Conservation (phyloP, 148 eudicot genomes). For the Salicornia ramosissima region DNA sequence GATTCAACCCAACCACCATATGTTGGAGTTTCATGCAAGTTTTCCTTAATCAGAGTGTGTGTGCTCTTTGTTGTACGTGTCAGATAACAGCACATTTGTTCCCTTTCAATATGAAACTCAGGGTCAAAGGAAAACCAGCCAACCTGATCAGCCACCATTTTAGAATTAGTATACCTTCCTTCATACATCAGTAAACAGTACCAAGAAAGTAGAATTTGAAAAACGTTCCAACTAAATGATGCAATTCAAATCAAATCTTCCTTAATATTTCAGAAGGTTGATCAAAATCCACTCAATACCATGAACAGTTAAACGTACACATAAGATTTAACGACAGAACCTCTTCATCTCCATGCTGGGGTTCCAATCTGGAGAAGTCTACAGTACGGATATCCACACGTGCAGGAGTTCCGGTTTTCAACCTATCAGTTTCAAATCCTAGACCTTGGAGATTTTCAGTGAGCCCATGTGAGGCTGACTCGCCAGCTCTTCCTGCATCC, state of each 20-base stretch:
- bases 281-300: conserved; percentile 13
- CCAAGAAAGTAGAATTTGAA: background rate
- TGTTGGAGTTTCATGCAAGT: conserved; percentile 98
- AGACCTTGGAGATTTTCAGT: conserved; percentile 76
- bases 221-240: background rate
- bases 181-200: conserved; percentile 12
- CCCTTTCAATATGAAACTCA: conserved; percentile 68
- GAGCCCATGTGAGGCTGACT: conserved; percentile 91
- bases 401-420: conserved; percentile 97
- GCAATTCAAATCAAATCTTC: background rate
- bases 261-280: background rate
- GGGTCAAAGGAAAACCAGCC: conserved; percentile 99
- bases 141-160: conserved; percentile 52
- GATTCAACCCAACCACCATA: conserved; percentile 99
- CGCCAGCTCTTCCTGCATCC: conserved; percentile 99
- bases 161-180: conserved; percentile 17
- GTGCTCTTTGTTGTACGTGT: conserved; percentile 93
- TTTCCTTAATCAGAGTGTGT: conserved; percentile 79
- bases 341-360: conserved; percentile 97
- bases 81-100: conserved; percentile 97
- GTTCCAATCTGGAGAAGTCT: conserved; percentile 82
- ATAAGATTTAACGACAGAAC: conserved; percentile 44
- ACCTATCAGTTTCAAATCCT: conserved; percentile 91
- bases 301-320: conserved; percentile 28
- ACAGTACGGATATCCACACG: conserved; percentile 87